These are phyloP conservation scores for Tulasnella calospora DNA, from an alignment of 768 basidiomycete species.

Conservation along the genomic window DNA sequence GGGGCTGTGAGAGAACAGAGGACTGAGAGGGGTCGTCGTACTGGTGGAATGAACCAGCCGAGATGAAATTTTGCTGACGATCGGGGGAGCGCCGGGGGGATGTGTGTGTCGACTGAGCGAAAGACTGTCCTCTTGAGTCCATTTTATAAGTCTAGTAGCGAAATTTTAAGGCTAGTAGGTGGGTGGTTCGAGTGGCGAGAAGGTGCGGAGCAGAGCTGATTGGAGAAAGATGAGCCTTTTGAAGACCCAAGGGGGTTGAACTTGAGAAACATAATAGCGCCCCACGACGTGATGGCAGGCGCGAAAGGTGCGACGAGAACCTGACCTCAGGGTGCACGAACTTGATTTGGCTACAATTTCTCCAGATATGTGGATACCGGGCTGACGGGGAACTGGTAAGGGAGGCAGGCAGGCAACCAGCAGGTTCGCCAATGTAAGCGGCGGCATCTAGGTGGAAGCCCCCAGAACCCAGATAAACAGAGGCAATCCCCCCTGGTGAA, in stretches of 20 bases:
- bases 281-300: constrained; percentile 3
- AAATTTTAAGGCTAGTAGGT: not conserved
- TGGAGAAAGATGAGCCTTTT: not conserved
- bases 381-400: constrained; percentile 5
- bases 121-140: constrained; percentile 20
- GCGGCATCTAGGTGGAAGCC: constrained; percentile 4
- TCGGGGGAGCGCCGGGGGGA: constrained; percentile 15
- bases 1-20: constrained; percentile 9
- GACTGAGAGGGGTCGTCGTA: constrained; percentile 19
- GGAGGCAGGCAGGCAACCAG: not conserved
- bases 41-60: constrained; percentile 17
- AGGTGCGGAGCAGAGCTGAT: not conserved
- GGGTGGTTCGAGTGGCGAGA: not conserved
- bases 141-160: constrained; percentile 15
- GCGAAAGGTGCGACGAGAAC: not conserved
- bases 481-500: not conserved
- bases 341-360: constrained; percentile 6
- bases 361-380: constrained; percentile 6
- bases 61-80: constrained; percentile 24
- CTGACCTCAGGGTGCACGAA: not conserved
- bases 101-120: not conserved
- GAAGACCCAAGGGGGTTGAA: not conserved
- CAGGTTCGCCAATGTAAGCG: constrained; percentile 1
- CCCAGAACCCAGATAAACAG: not conserved
- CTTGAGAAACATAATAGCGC: constrained; percentile 4